phyloP scores from a whole-genome alignment of 371 early-diverging fungal genomes.

The Apophysomyces ossiformis region DNA sequence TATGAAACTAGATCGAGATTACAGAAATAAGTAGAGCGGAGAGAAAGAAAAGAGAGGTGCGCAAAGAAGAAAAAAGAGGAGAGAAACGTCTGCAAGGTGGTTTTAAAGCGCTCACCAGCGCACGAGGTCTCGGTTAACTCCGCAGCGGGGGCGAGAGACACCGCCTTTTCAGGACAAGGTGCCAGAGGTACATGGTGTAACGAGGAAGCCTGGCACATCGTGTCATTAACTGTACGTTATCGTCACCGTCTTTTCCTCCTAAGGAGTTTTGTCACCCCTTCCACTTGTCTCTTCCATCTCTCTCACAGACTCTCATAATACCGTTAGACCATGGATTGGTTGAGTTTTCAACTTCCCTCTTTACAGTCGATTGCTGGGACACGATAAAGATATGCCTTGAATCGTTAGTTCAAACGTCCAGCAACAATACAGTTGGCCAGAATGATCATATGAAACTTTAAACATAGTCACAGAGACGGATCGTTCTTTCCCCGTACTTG shows the following conservation, averaged over 20 bases:
- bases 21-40: slow-evolving; percentile 2
- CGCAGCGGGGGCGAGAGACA: slow-evolving; percentile 9
- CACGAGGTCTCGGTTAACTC: slow-evolving; percentile 8
- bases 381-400: neutral
- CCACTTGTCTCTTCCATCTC: neutral
- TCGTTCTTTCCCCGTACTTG: no score
- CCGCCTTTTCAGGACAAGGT: slow-evolving; percentile 10
- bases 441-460: no score
- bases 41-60: neutral
- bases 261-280: slow-evolving; percentile 6
- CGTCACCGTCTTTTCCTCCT: slow-evolving; percentile 7
- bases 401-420: neutral
- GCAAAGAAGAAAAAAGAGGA: slow-evolving; percentile 8
- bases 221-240: slow-evolving; percentile 6
- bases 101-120: slow-evolving; percentile 3
- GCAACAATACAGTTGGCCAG: neutral
- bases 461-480: no score
- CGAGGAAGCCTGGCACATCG: slow-evolving; percentile 10
- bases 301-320: neutral
- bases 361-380: no score
- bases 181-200: slow-evolving; percentile 10
- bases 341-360: no score
- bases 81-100: slow-evolving; percentile 1
- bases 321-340: no score
- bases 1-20: slow-evolving; percentile 11